Base-by-base conservation (phyloP, 257 asterid genomes). In the Petrea volubilis region DNA sequence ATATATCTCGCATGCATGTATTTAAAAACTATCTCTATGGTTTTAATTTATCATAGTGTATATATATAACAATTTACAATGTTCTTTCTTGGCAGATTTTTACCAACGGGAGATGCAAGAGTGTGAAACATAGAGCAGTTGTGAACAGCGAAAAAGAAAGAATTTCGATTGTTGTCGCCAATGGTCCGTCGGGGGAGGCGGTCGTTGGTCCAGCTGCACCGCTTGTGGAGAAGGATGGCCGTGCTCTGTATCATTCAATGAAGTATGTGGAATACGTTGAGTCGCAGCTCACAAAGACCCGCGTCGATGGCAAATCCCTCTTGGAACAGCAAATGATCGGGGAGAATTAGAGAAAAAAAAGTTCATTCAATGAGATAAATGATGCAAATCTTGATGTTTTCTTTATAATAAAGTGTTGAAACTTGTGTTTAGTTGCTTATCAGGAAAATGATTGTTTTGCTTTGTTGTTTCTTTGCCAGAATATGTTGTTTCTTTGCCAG, bases 181-280 rank as follows among this genome's bases (percentile, higher is more conserved):
- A 85, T 21, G 95, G 92, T 3, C 92, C 90, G 20, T 73, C 81
- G 6, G 67, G 49, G 40, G 88, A 87, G 18, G 77, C 80, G 7
- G 15, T 60, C 8, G 83, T 89, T 0, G 67, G 78, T n/a, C 94
- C 96, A 0, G 85, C 85, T 5, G 67, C 75, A 2, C 43, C 65
- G 4, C 63, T 87, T 23, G 64, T 82, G 28, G 29, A 64, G 0
- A 76, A 18, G 2, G 79, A 81, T 0, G 81, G 74, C 4, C n/a
- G n/a, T n/a, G 67, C 83, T 2, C 64, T 73, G 15, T 85, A 90
- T 53, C 23, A 17, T 8, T 63, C 90, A 1, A 69, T 82, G 76
- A 82, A 79, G 58, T 90, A 84, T 46, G 70, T 25, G 14, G 86
- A 90, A 0, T 87, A 84, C 57, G 5, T 89, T 27, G 82, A 85